Conservation (phyloP, 1,139 yeast species). For the Nematodospora anomalae region DNA sequence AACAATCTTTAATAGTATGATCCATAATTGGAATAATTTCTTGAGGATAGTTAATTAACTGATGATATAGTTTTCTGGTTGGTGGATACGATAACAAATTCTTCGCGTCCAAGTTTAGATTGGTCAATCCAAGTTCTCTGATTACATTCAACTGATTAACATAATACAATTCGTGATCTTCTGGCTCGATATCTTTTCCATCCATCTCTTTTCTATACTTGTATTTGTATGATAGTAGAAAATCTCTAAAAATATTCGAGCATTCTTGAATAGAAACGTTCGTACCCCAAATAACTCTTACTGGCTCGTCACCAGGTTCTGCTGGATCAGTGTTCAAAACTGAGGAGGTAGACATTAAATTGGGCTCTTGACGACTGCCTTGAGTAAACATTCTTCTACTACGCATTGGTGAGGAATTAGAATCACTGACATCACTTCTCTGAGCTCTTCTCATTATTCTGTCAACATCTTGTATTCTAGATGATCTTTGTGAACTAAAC, state of each 20-base stretch:
- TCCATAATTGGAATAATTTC: conserved; percentile 98
- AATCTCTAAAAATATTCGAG: conserved; percentile 74
- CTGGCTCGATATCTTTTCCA: conserved; percentile 39
- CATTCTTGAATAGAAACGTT: conserved; percentile 91
- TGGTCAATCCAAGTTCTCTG: conserved; percentile 77
- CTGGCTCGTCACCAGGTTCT: conserved; percentile 56
- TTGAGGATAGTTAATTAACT: conserved; percentile 88
- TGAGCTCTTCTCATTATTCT: conserved; percentile 42
- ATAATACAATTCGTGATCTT: conserved; percentile 75
- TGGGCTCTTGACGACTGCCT: conserved; percentile 12
- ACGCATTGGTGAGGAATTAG: conserved; percentile 42
- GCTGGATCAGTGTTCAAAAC: conserved; percentile 29
- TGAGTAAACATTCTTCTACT: conserved; percentile 33
- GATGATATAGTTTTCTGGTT: conserved; percentile 78
- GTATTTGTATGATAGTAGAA: conserved; percentile 78
- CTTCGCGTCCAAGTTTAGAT: conserved; percentile 79
- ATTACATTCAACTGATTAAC: conserved; percentile 71
- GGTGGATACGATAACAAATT: conserved; percentile 76
- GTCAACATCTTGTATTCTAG: conserved; percentile 43
- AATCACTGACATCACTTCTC: conserved; percentile 45
- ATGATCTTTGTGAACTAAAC: conserved; percentile 26
- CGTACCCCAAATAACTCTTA: conserved; percentile 97
- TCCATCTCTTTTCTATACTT: conserved; percentile 65
- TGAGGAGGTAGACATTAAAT: conserved; percentile 27
- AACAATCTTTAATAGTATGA: conserved; percentile 87